A percentile compares a stretch with the other conserved stretches of the same genome.
Conservation (phyloP, 495 filamentous ascomycete species). For the Extremus antarcticus region DNA sequence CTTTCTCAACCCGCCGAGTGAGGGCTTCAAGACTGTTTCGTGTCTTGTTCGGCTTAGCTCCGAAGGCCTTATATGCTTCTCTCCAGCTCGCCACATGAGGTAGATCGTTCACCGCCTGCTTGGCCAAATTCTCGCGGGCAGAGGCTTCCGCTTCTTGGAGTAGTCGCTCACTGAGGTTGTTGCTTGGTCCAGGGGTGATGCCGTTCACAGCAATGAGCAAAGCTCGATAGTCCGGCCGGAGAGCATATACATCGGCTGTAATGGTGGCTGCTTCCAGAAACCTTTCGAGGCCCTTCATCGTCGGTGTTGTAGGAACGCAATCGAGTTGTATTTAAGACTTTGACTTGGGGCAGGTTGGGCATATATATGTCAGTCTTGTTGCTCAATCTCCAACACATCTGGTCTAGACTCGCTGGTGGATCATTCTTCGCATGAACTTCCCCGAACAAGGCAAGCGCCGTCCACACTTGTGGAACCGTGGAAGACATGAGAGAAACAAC, state of each 20-base stretch:
- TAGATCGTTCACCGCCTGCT: constrained; percentile 9
- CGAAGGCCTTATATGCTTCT: constrained; percentile 17
- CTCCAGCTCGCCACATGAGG: constrained; percentile 13
- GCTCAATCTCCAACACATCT: no score
- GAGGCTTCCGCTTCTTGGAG: constrained; percentile 11
- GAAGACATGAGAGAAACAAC: no score
- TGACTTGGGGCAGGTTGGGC: no score
- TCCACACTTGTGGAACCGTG: no score
- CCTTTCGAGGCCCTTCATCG: background rate
- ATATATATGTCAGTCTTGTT: no score
- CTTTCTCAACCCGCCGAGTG: constrained; percentile 26
- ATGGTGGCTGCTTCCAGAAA: background rate
- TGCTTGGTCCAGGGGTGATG: constrained; percentile 13
- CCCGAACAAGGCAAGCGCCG: no score
- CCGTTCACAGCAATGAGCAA: constrained; percentile 14
- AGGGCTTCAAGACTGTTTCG: constrained; percentile 26
- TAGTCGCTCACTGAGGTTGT: constrained; percentile 7
- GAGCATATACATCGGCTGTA: constrained; percentile 6
- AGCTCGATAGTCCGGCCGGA: constrained; percentile 16
- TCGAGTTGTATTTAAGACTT: no score
- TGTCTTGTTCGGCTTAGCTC: constrained; percentile 15
- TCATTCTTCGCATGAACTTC: no score
- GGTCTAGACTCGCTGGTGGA: no score
- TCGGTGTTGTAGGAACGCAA: no score
- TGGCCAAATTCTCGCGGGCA: constrained; percentile 1